Base-by-base conservation (phyloP, 2,329 filamentous ascomycete species). In the Nothophaeocryptopus gaeumannii region DNA sequence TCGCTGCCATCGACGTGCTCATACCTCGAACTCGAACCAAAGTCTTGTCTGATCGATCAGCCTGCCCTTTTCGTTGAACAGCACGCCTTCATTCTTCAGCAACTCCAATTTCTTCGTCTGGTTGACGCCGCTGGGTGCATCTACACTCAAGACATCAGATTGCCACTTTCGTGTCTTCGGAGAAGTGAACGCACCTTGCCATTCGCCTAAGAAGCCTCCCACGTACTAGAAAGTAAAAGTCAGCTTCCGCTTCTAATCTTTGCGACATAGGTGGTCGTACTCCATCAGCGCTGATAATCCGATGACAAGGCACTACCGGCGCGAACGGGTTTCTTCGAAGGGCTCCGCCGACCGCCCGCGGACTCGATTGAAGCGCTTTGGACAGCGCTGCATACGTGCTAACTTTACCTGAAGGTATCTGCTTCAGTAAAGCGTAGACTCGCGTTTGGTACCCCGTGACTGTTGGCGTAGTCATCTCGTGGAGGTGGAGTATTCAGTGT, bases 321-420 rank as follows among this genome's bases (percentile, higher is more conserved):
- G 89, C 89, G 62, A 92, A 95, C 0, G 89, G 89, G 65, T 95
- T 95, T 32, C 71, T 74, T 13, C 86, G 79, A 63, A 95, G 75
- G 1, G 88, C 88, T 51, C 87, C 89, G 12, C 88, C 88, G 5
- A 93, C 81, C 0, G 88, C 88, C 36, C 88, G 78, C 1, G 88
- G 85, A 3, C 85, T 88, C 15, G 86, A 89, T 9, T 74, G 68
- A 12, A 92, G 77, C 50, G 85, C 79, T 8, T 76, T 76, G 0
- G 89, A 82, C 45, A 95, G 74, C 1, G 85, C 76, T 2, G 80
- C 85, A 70, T 96, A 61, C 0, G 89, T 92, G 0, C 86, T 89
- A 63, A 90, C 85, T 46, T 76, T 76, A 30, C 89, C 89, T 12
- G 72, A 69, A 1, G 90, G 90, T 52, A 95, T 88, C 63, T 89